Base-by-base conservation (phyloP, 306 rosid genomes). In the Echinosophora koreensis region DNA sequence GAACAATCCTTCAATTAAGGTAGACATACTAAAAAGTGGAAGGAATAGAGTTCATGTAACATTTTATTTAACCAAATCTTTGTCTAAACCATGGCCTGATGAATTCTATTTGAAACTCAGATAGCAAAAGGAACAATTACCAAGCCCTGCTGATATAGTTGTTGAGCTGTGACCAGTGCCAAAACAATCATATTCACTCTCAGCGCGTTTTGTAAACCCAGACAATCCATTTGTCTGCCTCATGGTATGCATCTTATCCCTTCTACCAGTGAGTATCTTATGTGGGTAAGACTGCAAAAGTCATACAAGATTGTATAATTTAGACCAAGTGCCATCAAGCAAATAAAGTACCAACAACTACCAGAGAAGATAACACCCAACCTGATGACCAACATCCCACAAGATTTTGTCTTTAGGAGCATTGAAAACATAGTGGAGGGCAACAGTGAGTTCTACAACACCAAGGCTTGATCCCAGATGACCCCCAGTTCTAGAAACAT, bases 331-430 rank as follows among this genome's bases (percentile, higher is more conserved):
- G 4, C 22, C 68, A 28, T 34, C 17, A 80, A 54, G 30, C 55
- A 38, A 32, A 22, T 66, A 57, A 77, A 76, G 14, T 49, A 38
- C 32, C 2, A 17, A 32, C 2, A 2, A 65, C 16, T 27, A 38
- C 8, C 64, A 55, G 47, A 56, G 49, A 77, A 74, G 52, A 57
- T 28, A 71, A 83, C 76, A 62, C 44, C 55, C 39, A 50, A 92
- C 98, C 97, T 92, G 97, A 82, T 95, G 99, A 54, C 99, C 99
- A 84, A 95, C 99, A 71, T 95, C 99, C 99, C 99, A 95, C 39
- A 95, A 46, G 57, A 95, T 92, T 82, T 74, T 95, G 78, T 95
- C 99, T 50, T 81, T 89, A 44, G 99, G 99, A 56, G 97, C 65
- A 78, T 92, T 91, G 80, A 95, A 95, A 86, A 90, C 96, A 78